Evolutionary conservation across 73 alveolate genomes (phyloP), one percentile per base, ranked within the genome.

Genomic region (Paramecium pentaurelia): DNA sequence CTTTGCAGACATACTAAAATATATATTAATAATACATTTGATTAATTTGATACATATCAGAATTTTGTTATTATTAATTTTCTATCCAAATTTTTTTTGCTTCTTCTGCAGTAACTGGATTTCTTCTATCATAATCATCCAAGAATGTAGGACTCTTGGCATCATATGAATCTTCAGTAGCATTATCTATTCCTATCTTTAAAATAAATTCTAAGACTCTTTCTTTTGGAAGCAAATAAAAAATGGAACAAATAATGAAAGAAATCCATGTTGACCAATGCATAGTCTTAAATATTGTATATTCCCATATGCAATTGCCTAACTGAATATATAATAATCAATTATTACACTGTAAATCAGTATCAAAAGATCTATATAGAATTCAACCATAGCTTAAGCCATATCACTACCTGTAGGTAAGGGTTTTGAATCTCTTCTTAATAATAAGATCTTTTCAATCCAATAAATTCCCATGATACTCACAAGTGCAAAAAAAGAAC

Each of bases 71-170:
- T 54, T 54, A 8, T 1, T 54, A 18, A 54, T 18, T 54, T 68
- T 87, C 45, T 12, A 77, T 64, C 93, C 93, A 87, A 20, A 38
- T 70, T 64, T 32, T 86, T 16, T 54, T 87, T 8, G 93, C 93
- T 44, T 87, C 73, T 40, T 64, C 86, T 27, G 73, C 70, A 8
- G 93, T 87, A 11, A 87, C 93, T 18, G 93, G 93, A 60, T 87
- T 87, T 42, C 88, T 64, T 64, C 93, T 64, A 25, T 68, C 84
- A 14, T 68, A 68, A 68, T 68, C 84, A 68, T 68, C 84, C 47
- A 34, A 34, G 47, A 68, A 68, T 0, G 84, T 68, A 16, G 47
- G 20, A 68, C 28, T 14, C 28, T 2, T 68, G 6, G 7, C 28
- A 68, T 68, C 84, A 68, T 68, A 68, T 68, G 84, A 68, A 4